Percentiles rank a stretch among this genome's conserved stretches.
phyloP scores from a whole-genome alignment of 1,284 basidiomycete genomes.

The Malassezia obtusa region DNA sequence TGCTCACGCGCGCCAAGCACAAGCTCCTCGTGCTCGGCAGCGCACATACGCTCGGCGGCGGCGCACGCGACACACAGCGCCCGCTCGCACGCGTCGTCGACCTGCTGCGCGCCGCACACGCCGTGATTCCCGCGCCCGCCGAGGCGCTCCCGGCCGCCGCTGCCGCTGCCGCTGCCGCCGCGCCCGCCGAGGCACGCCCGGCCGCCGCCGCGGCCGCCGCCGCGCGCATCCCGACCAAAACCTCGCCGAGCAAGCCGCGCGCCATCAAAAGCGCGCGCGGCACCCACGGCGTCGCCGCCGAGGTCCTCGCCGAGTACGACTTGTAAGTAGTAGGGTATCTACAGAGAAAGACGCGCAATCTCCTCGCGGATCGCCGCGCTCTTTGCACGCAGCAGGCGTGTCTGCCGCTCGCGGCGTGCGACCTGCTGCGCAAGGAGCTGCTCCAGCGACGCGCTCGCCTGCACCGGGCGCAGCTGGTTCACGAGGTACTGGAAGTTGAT shows the following conservation, averaged over 20 bases:
- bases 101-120: constrained; percentile 11
- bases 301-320: constrained; percentile 8
- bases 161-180: neutral
- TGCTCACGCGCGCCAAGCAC: constrained; percentile 52
- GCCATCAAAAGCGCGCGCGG: neutral
- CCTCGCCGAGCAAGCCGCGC: constrained; percentile 1
- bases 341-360: neutral
- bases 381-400: constrained; percentile 24
- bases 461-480: constrained; percentile 41
- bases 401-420: constrained; percentile 27
- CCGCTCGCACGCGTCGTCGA: constrained; percentile 16
- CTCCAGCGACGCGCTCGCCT: constrained; percentile 34
- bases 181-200: neutral
- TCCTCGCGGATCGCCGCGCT: constrained; percentile 11
- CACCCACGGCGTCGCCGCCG: neutral
- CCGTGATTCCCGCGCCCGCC: constrained; percentile 9
- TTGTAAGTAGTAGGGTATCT: neutral
- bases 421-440: constrained; percentile 31
- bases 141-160: neutral
- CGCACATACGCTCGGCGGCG: constrained; percentile 18
- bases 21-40: constrained; percentile 49
- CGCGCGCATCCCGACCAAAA: neutral
- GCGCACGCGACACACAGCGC: neutral
- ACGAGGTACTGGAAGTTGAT: constrained; percentile 43
- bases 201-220: neutral